Evolutionary conservation across 2,329 filamentous ascomycete genomes (phyloP), one percentile per base, ranked within the genome.

Genomic region (Alternaria brassicicola): DNA sequence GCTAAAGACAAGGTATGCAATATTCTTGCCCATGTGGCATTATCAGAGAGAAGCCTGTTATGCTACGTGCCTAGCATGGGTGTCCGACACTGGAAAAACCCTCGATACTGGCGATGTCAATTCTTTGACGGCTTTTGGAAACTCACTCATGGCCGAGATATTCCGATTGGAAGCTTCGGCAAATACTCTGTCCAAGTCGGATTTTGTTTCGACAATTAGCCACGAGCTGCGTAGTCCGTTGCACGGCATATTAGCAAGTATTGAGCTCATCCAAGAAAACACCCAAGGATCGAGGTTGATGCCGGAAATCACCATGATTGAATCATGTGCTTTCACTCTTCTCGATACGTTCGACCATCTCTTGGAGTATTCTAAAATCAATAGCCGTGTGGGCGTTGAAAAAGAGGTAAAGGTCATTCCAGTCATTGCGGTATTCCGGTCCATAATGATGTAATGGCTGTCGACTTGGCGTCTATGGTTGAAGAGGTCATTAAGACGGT

Each of bases 191-290:
- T 79, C 80, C 3, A 85, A 85, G 61, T 78, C 78, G 0, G 81
- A 84, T 43, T 82, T 85, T 49, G 78, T 85, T 26, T 79, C 79
- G 0, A 80, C 78, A 1, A 80, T 84, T 33, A 81, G 78, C 26
- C 83, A 85, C 61, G 83, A 85, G 59, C 72, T 85, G 75, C n/a
- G 83, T 79, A 4, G 68, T 83, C 15, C 83, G 81, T 55, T 67
- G 3, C 64, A 68, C 45, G 64, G 66, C 13, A 68, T 68, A 12
- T 31, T 66, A 10, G 81, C 80, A 2, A 82, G 79, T 26, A 77
- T 78, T 1, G 82, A 85, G 59, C 75, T 84, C 6, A 64, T 85
- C 2, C 72, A 77, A 6, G 80, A 80, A 7, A 82, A 78, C 6
- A 0, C 63, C 72, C 6, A 68, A 77, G 1, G 73, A 78, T 39